These are phyloP conservation scores for Aspergillus flavus DNA, from an alignment of 2,329 filamentous ascomycete genomes.

Conservation along the genomic window DNA sequence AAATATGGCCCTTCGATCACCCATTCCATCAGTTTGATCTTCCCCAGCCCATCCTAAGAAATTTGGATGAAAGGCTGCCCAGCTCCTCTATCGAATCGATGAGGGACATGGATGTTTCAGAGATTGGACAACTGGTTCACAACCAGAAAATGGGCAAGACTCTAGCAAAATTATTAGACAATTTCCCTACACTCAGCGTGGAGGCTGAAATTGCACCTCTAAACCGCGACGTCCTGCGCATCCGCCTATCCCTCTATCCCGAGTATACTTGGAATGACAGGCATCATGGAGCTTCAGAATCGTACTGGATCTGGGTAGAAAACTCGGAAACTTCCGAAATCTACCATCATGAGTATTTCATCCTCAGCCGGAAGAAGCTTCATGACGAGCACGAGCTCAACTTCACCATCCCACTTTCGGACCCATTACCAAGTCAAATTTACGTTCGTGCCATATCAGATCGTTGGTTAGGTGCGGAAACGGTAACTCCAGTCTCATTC, in stretches of 20 bases:
- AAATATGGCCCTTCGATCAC: slow-evolving; percentile 93
- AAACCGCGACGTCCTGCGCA: slow-evolving; percentile 91
- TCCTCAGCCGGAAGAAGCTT: slow-evolving; percentile 84
- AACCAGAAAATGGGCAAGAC: slow-evolving; percentile 85
- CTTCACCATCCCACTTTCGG: slow-evolving; percentile 93
- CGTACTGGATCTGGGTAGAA: slow-evolving; percentile 99
- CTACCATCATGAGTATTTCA: slow-evolving; percentile 96
- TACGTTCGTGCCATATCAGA: slow-evolving; percentile 95
- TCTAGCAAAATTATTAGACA: slow-evolving; percentile 78
- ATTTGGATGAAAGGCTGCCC: slow-evolving; percentile 78
- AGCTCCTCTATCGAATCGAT: slow-evolving; percentile 76
- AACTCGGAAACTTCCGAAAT: slow-evolving; percentile 98
- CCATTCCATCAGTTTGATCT: slow-evolving; percentile 95
- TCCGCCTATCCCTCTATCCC: slow-evolving; percentile 80
- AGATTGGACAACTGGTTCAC: slow-evolving; percentile 88
- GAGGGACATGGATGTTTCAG: slow-evolving; percentile 88
- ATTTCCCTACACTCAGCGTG: slow-evolving; percentile 88
- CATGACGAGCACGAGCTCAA: slow-evolving; percentile 97
- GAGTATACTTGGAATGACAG: slow-evolving; percentile 95
- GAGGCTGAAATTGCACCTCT: slow-evolving; percentile 94
- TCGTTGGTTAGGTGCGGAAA: slow-evolving; percentile 94
- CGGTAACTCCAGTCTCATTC: slow-evolving; percentile 92
- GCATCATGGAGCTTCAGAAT: slow-evolving; percentile 90
- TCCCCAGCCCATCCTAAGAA: slow-evolving; percentile 76
- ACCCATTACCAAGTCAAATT: slow-evolving; percentile 91